Percentiles rank a stretch among this genome's conserved stretches.
Conservation (phyloP, 2,329 filamentous ascomycete species). For the Stagonosporopsis vannaccii region DNA sequence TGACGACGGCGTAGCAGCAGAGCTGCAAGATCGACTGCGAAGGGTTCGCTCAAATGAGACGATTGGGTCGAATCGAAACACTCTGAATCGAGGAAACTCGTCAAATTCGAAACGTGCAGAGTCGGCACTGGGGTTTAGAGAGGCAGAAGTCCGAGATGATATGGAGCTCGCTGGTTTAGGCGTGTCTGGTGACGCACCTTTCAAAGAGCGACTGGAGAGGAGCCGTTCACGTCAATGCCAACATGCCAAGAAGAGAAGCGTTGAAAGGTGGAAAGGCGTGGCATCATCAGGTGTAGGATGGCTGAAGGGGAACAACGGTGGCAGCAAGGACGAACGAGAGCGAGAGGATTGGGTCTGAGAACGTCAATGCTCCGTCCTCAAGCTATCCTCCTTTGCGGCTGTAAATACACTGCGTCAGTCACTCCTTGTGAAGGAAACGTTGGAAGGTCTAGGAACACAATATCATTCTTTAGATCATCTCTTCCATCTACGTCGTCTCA, state of each 20-base stretch:
- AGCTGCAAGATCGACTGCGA: conserved; percentile 39
- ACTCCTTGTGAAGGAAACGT: background rate
- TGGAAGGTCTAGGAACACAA: background rate
- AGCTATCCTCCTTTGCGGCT: background rate
- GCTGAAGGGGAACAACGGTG: conserved; percentile 40
- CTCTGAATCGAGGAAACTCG: conserved; percentile 31
- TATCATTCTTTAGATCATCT: background rate
- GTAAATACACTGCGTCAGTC: background rate
- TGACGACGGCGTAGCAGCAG: conserved; percentile 38
- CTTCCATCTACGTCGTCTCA: background rate
- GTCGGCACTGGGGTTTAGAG: conserved; percentile 46
- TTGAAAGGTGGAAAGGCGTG: conserved; percentile 46
- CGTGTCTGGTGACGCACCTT: conserved; percentile 31
- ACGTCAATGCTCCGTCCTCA: background rate
- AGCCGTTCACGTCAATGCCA: conserved; percentile 42
- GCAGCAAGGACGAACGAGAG: conserved; percentile 37
- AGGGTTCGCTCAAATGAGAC: conserved; percentile 45
- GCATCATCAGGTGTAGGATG: conserved; percentile 45
- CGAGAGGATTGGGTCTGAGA: conserved; percentile 39
- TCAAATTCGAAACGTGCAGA: conserved; percentile 29
- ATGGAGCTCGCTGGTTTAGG: conserved; percentile 42
- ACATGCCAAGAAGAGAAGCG: conserved; percentile 44
- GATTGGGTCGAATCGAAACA: conserved; percentile 29
- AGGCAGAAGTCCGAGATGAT: conserved; percentile 48
- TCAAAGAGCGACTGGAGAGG: conserved; percentile 43